These are phyloP conservation scores for Solanum microdontum DNA, from an alignment of 257 asterid species.

Conservation along the genomic window DNA sequence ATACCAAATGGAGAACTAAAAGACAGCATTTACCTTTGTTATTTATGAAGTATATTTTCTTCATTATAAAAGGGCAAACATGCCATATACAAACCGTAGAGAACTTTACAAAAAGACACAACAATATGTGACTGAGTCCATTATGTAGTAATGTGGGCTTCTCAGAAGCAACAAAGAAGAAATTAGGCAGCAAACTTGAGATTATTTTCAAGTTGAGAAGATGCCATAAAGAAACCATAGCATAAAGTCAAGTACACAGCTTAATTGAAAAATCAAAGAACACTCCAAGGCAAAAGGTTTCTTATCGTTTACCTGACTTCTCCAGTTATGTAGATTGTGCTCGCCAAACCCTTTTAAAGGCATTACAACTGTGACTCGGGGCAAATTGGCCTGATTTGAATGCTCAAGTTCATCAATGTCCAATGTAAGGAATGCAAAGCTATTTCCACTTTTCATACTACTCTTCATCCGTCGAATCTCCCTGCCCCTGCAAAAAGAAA, in stretches of 20 bases:
- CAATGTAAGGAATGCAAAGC: slow-evolving; percentile 61
- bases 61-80: not conserved
- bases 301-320: slow-evolving; percentile 59
- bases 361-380: slow-evolving; percentile 89
- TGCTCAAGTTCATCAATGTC: slow-evolving; percentile 79
- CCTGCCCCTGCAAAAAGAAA: slow-evolving; percentile 51
- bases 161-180: not conserved
- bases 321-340: slow-evolving; percentile 97
- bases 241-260: not conserved
- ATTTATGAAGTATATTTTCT: not conserved
- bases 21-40: not conserved
- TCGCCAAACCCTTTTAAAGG: slow-evolving; percentile 98
- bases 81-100: not conserved
- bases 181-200: not conserved
- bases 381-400: slow-evolving; percentile 68
- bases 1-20: not conserved
- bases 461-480: slow-evolving; percentile 61
- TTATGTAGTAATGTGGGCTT: not conserved
- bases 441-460: slow-evolving; percentile 48
- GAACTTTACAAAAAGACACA: not conserved
- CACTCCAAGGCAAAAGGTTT: not conserved
- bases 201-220: not conserved
- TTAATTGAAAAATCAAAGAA: not conserved
- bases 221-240: not conserved
- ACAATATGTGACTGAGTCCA: not conserved